Percentiles rank a stretch among this genome's conserved stretches.
These are phyloP conservation scores for Tolypocladium nubicola DNA, from an alignment of 2,329 filamentous ascomycete genomes.

Conservation along the genomic window DNA sequence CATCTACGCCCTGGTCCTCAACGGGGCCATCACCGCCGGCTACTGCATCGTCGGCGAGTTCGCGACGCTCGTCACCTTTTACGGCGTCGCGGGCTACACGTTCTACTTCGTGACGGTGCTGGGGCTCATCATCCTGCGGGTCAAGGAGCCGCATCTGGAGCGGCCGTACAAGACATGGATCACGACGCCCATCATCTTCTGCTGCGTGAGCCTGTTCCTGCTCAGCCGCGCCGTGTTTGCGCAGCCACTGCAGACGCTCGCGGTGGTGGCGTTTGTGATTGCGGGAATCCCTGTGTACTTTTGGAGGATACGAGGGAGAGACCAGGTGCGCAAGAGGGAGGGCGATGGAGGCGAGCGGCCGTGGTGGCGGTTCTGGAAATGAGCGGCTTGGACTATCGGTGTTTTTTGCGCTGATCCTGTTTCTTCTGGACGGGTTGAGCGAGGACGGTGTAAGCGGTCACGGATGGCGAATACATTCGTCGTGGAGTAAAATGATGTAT, in stretches of 20 bases:
- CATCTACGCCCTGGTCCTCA: slow-evolving; percentile 82
- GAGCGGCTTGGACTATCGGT: neutral
- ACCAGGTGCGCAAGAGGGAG: slow-evolving; percentile 36
- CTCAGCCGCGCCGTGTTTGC: slow-evolving; percentile 83
- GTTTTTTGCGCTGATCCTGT: no score
- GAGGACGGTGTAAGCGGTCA: neutral
- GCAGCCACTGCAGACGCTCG: slow-evolving; percentile 78
- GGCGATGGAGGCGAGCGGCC: slow-evolving; percentile 21
- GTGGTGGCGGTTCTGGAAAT: slow-evolving; percentile 54
- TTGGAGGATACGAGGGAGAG: slow-evolving; percentile 65
- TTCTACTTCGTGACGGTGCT: slow-evolving; percentile 97
- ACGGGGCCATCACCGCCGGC: slow-evolving; percentile 57
- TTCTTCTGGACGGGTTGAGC: neutral
- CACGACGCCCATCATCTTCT: slow-evolving; percentile 92
- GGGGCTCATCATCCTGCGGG: slow-evolving; percentile 80
- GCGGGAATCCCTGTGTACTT: slow-evolving; percentile 82
- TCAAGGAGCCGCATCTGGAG: slow-evolving; percentile 78
- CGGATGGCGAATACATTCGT: neutral
- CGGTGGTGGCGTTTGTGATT: slow-evolving; percentile 76
- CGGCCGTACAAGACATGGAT: slow-evolving; percentile 95
- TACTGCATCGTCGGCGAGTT: slow-evolving; percentile 90
- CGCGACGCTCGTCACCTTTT: slow-evolving; percentile 85
- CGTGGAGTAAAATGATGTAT: neutral
- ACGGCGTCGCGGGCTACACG: slow-evolving; percentile 91
- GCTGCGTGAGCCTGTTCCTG: slow-evolving; percentile 90